Conservation (phyloP, 345 rosid genomes). For the Excoecaria agallocha region DNA sequence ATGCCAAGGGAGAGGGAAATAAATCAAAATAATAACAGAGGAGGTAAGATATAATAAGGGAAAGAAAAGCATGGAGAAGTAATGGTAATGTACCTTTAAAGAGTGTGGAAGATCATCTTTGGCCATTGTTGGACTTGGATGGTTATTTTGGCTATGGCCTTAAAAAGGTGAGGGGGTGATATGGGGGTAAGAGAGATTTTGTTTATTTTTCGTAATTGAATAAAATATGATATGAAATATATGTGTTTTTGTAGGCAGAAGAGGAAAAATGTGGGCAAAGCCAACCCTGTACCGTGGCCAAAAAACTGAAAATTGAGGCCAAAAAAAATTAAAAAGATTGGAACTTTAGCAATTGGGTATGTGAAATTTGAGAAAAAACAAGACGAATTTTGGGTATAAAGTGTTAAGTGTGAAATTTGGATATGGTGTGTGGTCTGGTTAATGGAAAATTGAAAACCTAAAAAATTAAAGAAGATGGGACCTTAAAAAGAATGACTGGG, state of each 20-base stretch:
- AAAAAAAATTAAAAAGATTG: not conserved
- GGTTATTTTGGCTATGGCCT: constrained; percentile 13
- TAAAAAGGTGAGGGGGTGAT: not conserved
- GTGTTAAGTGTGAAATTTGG: not conserved
- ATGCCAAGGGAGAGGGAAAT: not conserved
- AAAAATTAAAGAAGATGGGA: not conserved
- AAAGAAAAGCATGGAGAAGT: constrained; percentile 3
- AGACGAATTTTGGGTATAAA: not conserved
- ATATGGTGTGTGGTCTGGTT: not conserved
- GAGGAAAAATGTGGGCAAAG: not conserved
- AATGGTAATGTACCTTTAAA: constrained; percentile 32
- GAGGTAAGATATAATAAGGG: too few relatives aligned
- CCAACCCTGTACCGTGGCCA: constrained; percentile 8
- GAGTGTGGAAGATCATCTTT: constrained; percentile 31
- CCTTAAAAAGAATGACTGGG: not conserved
- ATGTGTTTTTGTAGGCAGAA: not conserved
- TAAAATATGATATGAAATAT: too few relatives aligned
- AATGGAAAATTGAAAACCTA: not conserved
- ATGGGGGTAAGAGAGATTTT: too few relatives aligned
- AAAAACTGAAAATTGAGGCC: not conserved
- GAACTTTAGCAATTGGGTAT: not conserved
- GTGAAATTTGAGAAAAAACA: not conserved
- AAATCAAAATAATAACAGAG: too few relatives aligned
- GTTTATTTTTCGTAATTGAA: not conserved
- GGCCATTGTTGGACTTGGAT: constrained; percentile 20